Evolutionary conservation across 2,329 filamentous ascomycete species (phyloP).

Genomic region (Epichloe elymi): DNA sequence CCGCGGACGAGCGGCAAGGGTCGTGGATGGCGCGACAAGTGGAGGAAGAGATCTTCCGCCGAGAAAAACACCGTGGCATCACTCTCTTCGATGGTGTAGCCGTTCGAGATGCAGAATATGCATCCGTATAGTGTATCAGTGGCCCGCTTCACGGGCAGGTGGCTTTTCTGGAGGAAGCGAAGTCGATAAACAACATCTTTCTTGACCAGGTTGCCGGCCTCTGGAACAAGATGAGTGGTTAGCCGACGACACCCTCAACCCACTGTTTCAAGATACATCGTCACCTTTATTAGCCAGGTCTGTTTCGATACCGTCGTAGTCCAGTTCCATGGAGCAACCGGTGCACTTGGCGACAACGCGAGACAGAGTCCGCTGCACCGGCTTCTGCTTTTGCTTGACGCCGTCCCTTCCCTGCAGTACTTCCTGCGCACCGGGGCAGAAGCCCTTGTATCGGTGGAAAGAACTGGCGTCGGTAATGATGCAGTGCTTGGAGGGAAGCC

Average conservation of each 20-base stretch:
- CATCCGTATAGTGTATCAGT: slow-evolving; percentile 42
- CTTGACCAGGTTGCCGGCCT: slow-evolving; percentile 30
- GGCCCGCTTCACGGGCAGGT: slow-evolving; percentile 34
- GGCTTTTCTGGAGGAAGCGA: slow-evolving; percentile 42
- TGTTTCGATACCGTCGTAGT: slow-evolving; percentile 37
- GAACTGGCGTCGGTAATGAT: slow-evolving; percentile 33
- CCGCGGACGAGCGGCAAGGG: slow-evolving; percentile 37
- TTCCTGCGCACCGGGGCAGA: slow-evolving; percentile 41
- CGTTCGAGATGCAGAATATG: slow-evolving; percentile 37
- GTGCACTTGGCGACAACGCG: slow-evolving; percentile 34
- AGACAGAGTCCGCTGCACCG: slow-evolving; percentile 21
- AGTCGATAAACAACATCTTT: slow-evolving; percentile 35
- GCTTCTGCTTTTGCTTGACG: slow-evolving; percentile 36
- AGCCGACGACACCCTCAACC: no score
- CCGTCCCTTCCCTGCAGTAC: slow-evolving; percentile 34
- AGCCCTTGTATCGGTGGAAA: slow-evolving; percentile 38
- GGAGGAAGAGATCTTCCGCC: slow-evolving; percentile 37
- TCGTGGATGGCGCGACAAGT: slow-evolving; percentile 39
- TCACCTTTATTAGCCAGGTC: slow-evolving; percentile 36
- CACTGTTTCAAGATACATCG: no score
- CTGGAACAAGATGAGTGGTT: not conserved
- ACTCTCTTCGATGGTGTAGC: slow-evolving; percentile 35
- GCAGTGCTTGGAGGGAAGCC: slow-evolving; percentile 18
- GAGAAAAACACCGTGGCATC: slow-evolving; percentile 45
- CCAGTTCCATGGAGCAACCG: slow-evolving; percentile 39